Percentiles rank a stretch among this genome's conserved stretches.
Evolutionary conservation across 768 basidiomycete species (phyloP).

Genomic region (Tylopilus rubrobrunneus): DNA sequence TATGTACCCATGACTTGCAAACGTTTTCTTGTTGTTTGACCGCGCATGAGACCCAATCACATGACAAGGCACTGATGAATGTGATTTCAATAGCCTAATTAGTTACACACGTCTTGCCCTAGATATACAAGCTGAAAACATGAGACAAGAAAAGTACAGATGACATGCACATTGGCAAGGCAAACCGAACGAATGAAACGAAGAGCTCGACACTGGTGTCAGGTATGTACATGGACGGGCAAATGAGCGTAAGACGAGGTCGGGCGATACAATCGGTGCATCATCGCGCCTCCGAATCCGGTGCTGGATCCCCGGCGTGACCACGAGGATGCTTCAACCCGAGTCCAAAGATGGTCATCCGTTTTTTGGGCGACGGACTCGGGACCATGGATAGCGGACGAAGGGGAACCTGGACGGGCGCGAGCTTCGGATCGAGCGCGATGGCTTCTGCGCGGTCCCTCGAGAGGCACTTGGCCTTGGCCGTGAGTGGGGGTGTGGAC

Average conservation of each 20-base stretch:
- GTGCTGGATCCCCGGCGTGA: background rate
- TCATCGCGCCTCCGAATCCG: constrained; percentile 5
- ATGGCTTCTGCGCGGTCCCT: constrained; percentile 25
- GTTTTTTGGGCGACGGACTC: constrained; percentile 14
- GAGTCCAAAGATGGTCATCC: constrained; percentile 21
- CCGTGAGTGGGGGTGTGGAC: constrained; percentile 6
- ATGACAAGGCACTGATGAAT: background rate
- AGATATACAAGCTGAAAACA: constrained; percentile 14
- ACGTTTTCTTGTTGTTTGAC: background rate
- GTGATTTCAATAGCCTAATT: background rate
- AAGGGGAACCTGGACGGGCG: constrained; percentile 30
- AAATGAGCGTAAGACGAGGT: background rate
- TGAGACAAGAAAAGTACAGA: constrained; percentile 1
- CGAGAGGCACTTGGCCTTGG: constrained; percentile 21
- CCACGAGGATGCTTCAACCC: constrained; percentile 8
- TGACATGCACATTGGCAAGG: background rate
- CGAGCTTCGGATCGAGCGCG: constrained; percentile 29
- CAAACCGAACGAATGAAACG: background rate
- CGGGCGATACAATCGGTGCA: background rate
- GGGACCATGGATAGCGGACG: constrained; percentile 27
- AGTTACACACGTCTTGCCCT: background rate
- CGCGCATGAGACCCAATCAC: background rate
- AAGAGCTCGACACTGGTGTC: background rate
- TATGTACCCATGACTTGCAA: background rate
- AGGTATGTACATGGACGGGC: background rate